phyloP scores from a whole-genome alignment of 345 rosid species.

The Chamaenerion angustifolium region DNA sequence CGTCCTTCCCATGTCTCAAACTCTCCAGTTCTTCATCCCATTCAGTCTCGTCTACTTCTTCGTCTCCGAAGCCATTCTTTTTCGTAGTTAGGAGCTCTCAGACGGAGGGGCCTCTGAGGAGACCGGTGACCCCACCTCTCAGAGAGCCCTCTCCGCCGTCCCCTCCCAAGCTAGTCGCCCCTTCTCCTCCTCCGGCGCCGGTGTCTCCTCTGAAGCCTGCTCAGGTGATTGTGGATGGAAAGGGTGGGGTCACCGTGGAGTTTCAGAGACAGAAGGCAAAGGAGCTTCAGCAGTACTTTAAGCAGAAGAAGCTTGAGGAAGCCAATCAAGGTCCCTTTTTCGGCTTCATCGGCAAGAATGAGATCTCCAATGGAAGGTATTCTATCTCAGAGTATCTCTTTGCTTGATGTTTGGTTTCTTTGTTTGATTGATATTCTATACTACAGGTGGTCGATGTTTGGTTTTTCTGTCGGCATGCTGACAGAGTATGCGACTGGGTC shows the following conservation, averaged over 20 bases:
- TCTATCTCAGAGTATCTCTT: too few relatives aligned
- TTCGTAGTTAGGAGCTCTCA: constrained; percentile 60
- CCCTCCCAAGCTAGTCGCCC: constrained; percentile 20
- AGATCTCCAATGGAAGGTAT: constrained; percentile 88
- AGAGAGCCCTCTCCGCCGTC: constrained; percentile 2
- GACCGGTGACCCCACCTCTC: constrained; percentile 47
- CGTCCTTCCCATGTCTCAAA: constrained; percentile 49
- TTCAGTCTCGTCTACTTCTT: too few relatives aligned
- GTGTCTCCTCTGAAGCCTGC: constrained; percentile 29
- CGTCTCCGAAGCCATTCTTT: constrained; percentile 25
- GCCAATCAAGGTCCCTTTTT: constrained; percentile 83
- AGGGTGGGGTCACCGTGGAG: constrained; percentile 44
- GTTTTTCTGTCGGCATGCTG: constrained; percentile 82
- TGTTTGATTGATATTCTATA: too few relatives aligned
- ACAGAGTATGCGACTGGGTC: constrained; percentile 94
- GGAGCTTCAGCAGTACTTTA: constrained; percentile 80
- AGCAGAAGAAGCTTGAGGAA: constrained; percentile 77
- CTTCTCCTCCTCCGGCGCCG: too few relatives aligned
- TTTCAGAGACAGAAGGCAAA: constrained; percentile 86
- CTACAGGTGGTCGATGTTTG: constrained; percentile 99
- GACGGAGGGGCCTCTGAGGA: constrained; percentile 74
- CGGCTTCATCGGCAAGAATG: constrained; percentile 78
- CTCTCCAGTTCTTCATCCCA: constrained; percentile 39
- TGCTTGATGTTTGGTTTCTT: too few relatives aligned
- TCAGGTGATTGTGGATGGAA: constrained; percentile 17